A percentile compares a stretch with the other conserved stretches of the same genome.
phyloP scores from a whole-genome alignment of 441 rosid genomes.

The Metrosideros polymorpha region DNA sequence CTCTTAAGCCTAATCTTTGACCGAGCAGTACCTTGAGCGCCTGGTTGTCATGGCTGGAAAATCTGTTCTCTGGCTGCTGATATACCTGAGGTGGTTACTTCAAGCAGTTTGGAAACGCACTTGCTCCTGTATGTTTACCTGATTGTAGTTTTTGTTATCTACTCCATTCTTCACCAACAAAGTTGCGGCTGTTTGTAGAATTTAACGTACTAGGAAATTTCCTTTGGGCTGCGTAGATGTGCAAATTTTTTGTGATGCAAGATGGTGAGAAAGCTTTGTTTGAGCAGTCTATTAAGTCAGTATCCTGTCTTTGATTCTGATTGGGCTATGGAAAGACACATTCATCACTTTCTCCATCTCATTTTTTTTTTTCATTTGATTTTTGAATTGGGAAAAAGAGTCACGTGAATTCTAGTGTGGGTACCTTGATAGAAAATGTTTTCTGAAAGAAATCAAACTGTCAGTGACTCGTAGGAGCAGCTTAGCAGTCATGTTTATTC shows the following conservation, averaged over 20 bases:
- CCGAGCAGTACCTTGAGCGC: constrained; percentile 44
- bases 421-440: neutral
- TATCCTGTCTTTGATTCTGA: neutral
- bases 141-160: neutral
- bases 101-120: constrained; percentile 27
- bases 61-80: constrained; percentile 29
- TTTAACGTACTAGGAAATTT: neutral
- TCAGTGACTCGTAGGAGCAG: neutral
- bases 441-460: neutral
- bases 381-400: neutral
- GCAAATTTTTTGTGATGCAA: neutral
- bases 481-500: neutral
- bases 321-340: neutral
- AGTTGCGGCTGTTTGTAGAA: neutral
- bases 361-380: neutral
- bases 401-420: neutral
- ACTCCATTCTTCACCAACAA: neutral
- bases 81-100: constrained; percentile 83
- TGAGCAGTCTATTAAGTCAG: neutral
- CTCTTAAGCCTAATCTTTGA: constrained; percentile 10
- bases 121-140: constrained; percentile 11
- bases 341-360: neutral
- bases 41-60: constrained; percentile 51
- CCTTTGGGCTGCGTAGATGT: neutral
- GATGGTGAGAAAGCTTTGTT: neutral